Evolutionary conservation across 2,329 filamentous ascomycete genomes (phyloP).

Genomic region (Moelleriella libera): DNA sequence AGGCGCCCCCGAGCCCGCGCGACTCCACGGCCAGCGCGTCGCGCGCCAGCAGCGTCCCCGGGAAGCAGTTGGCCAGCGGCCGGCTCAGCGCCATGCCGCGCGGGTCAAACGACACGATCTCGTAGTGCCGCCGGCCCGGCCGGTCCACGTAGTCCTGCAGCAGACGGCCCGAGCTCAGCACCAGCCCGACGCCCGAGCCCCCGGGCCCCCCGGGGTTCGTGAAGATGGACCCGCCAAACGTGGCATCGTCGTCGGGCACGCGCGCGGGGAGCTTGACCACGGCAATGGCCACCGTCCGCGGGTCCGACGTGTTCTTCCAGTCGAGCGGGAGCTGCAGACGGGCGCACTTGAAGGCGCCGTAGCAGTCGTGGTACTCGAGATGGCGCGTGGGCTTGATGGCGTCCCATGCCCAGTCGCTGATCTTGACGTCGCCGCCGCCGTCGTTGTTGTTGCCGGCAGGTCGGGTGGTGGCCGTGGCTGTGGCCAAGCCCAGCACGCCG

Average conservation of each 20-base stretch:
- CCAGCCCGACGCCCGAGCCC: slow-evolving; percentile 20
- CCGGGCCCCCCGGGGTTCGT: slow-evolving; percentile 31
- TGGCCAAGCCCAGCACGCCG: too few relatives aligned
- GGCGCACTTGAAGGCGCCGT: slow-evolving; percentile 22
- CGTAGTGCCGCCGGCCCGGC: slow-evolving; percentile 19
- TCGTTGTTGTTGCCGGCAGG: background rate
- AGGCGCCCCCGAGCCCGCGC: slow-evolving; percentile 15
- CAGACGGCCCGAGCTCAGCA: slow-evolving; percentile 11
- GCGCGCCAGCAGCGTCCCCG: slow-evolving; percentile 13
- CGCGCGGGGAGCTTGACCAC: slow-evolving; percentile 24
- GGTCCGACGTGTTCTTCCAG: slow-evolving; percentile 19
- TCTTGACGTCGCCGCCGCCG: background rate
- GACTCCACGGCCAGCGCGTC: slow-evolving; percentile 14
- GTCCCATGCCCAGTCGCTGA: slow-evolving; percentile 19
- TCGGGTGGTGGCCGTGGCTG: too few relatives aligned
- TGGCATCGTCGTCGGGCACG: slow-evolving; percentile 20
- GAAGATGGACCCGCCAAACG: slow-evolving; percentile 27
- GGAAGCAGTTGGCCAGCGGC: slow-evolving; percentile 24
- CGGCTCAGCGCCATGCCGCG: slow-evolving; percentile 23
- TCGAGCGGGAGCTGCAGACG: slow-evolving; percentile 28
- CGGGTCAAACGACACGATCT: slow-evolving; percentile 29
- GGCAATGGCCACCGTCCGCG: slow-evolving; percentile 21
- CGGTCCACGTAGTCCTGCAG: slow-evolving; percentile 15
- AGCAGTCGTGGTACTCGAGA: slow-evolving; percentile 26
- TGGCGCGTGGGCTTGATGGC: slow-evolving; percentile 17